Conservation (phyloP, 805 yeast genomes). For the Yarrowia osloensis region DNA sequence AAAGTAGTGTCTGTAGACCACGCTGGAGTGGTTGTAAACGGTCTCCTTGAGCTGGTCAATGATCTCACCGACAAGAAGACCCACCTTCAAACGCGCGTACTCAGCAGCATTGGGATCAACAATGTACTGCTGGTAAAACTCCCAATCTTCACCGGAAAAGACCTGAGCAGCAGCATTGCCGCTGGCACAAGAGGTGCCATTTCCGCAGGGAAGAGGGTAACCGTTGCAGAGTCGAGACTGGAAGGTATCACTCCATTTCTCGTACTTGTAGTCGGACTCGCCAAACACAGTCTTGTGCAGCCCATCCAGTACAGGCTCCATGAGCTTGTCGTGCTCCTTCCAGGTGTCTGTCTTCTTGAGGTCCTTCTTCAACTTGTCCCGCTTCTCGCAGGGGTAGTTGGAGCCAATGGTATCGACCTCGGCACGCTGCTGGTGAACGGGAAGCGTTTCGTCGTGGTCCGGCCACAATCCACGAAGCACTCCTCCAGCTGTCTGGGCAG, state of each 20-base stretch:
- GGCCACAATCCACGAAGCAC: constrained; percentile 47
- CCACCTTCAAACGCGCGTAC: constrained; percentile 43
- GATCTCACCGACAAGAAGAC: constrained; percentile 47
- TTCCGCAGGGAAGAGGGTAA: constrained; percentile 43
- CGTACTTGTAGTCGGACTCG: constrained; percentile 33
- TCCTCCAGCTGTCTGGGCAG: constrained; percentile 46
- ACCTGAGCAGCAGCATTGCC: constrained; percentile 45
- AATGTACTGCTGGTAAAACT: constrained; percentile 42
- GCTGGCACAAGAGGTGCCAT: constrained; percentile 39
- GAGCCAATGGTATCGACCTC: constrained; percentile 46
- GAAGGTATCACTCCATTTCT: constrained; percentile 49
- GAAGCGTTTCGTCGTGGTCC: constrained; percentile 37
- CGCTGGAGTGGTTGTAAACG: constrained; percentile 38
- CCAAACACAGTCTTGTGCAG: constrained; percentile 19
- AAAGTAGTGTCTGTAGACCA: constrained; percentile 47
- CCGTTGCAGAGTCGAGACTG: constrained; percentile 47
- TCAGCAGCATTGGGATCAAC: constrained; percentile 41
- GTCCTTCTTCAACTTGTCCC: constrained; percentile 38
- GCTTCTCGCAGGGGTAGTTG: constrained; percentile 43
- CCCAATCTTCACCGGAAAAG: constrained; percentile 49
- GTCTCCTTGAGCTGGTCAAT: constrained; percentile 40
- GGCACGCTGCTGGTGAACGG: constrained; percentile 42
- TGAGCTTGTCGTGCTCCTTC: constrained; percentile 36
- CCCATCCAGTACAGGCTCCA: not conserved
- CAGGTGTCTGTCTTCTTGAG: constrained; percentile 43